Conservation (phyloP, 176 grass and related monocot species). For the Canna indica region DNA sequence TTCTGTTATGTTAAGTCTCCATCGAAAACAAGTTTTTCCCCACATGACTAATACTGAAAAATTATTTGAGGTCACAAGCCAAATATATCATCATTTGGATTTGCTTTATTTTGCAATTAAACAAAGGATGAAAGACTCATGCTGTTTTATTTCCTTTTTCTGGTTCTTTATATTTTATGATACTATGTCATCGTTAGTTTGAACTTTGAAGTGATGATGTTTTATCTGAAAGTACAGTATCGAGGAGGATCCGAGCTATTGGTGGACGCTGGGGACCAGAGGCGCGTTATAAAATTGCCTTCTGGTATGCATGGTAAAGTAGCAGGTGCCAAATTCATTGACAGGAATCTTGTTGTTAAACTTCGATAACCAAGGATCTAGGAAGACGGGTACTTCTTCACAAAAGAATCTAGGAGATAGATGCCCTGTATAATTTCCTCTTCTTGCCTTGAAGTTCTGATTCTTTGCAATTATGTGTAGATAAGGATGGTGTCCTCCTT, state of each 20-base stretch:
- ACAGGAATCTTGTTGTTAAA: conserved; percentile 61
- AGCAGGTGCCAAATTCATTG: conserved; percentile 56
- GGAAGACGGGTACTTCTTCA: too few relatives aligned
- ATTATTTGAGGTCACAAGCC: background rate
- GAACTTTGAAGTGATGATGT: background rate
- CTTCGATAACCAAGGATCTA: conserved; percentile 35
- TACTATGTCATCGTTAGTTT: too few relatives aligned
- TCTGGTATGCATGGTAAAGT: conserved; percentile 59
- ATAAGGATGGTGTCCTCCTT: too few relatives aligned
- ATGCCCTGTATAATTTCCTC: too few relatives aligned
- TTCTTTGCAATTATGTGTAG: too few relatives aligned
- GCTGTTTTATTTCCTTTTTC: background rate
- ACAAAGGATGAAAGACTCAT: background rate
- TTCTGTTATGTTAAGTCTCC: too few relatives aligned
- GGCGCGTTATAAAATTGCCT: conserved; percentile 71
- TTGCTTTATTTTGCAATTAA: background rate
- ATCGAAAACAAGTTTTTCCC: too few relatives aligned
- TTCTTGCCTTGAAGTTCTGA: too few relatives aligned
- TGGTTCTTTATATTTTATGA: background rate
- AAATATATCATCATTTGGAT: background rate
- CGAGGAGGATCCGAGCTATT: conserved; percentile 63
- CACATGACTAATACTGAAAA: too few relatives aligned
- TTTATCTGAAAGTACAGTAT: conserved; percentile 54
- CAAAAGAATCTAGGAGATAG: too few relatives aligned
- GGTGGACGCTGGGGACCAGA: conserved; percentile 85